Conservation (phyloP, 345 rosid species). For the Pseudoturritis turrita region DNA sequence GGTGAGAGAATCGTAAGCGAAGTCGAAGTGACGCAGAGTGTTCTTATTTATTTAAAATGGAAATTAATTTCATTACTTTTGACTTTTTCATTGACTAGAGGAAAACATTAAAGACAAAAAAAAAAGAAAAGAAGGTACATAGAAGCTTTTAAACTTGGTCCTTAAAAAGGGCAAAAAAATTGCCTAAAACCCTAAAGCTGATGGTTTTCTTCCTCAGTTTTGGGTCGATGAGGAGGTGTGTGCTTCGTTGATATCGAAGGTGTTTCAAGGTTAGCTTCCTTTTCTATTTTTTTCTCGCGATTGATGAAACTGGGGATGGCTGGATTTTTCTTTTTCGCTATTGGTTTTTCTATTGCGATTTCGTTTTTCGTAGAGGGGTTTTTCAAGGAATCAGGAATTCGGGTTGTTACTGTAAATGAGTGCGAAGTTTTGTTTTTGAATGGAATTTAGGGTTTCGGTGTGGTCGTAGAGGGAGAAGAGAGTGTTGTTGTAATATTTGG, state of each 20-base stretch:
- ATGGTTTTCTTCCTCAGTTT: not conserved
- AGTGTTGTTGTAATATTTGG: not conserved
- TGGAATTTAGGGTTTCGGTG: not conserved
- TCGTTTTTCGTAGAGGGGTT: not conserved
- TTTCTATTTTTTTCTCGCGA: not conserved
- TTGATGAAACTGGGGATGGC: not conserved
- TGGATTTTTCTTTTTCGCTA: not conserved
- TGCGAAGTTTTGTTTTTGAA: not conserved
- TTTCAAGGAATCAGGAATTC: not conserved
- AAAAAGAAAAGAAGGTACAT: not conserved
- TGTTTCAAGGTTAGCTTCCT: not conserved
- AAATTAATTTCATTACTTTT: not conserved
- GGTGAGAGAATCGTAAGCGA: constrained; percentile 6
- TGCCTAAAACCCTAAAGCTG: constrained; percentile 25
- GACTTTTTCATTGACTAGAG: constrained; percentile 1
- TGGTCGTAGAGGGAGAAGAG: not conserved
- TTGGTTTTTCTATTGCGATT: not conserved
- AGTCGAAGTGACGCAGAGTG: not conserved
- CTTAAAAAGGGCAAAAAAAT: not conserved
- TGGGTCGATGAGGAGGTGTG: not conserved
- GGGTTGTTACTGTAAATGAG: not conserved
- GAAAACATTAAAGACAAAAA: not conserved
- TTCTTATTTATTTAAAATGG: too few relatives aligned
- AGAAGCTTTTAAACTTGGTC: not conserved
- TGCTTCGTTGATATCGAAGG: not conserved